Evolutionary conservation across 163 green algal genomes (phyloP).

Genomic region (Chloromonas sp.): DNA sequence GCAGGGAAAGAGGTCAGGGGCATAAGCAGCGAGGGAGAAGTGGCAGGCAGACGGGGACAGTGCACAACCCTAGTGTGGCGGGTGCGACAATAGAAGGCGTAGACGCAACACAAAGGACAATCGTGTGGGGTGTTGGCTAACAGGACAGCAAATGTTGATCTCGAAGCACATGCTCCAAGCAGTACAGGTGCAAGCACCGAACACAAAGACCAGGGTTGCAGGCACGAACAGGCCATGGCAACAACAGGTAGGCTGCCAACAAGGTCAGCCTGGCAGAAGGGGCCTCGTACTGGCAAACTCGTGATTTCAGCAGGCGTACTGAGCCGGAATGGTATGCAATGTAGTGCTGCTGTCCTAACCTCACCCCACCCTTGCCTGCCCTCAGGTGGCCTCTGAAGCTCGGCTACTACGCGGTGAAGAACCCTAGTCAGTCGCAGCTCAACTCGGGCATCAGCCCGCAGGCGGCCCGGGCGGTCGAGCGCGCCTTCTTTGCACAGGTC

Average conservation of each 20-base stretch:
- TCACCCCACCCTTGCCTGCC: not conserved
- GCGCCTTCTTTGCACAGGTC: constrained; percentile 11
- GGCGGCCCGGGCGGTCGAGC: constrained; percentile 4
- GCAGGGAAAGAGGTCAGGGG: not conserved
- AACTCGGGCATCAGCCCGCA: constrained; percentile 1
- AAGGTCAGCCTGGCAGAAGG: no score
- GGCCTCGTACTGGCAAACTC: no score
- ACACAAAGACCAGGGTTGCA: no score
- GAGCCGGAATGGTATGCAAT: no score
- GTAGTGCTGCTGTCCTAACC: not conserved
- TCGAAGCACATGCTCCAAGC: not conserved
- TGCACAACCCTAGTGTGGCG: not conserved
- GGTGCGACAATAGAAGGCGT: not conserved
- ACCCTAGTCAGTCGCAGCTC: constrained; percentile 27
- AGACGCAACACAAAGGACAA: not conserved
- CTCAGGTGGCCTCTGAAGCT: constrained; percentile 19
- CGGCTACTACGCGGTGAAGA: constrained; percentile 38
- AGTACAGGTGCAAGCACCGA: no score
- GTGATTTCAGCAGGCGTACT: no score
- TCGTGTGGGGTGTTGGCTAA: not conserved
- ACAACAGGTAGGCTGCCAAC: no score
- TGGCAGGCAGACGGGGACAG: not conserved
- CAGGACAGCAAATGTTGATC: not conserved
- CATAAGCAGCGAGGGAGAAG: not conserved
- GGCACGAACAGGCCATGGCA: no score